phyloP scores from a whole-genome alignment of 768 basidiomycete species.

The Chalciporus pseudorubinellus region DNA sequence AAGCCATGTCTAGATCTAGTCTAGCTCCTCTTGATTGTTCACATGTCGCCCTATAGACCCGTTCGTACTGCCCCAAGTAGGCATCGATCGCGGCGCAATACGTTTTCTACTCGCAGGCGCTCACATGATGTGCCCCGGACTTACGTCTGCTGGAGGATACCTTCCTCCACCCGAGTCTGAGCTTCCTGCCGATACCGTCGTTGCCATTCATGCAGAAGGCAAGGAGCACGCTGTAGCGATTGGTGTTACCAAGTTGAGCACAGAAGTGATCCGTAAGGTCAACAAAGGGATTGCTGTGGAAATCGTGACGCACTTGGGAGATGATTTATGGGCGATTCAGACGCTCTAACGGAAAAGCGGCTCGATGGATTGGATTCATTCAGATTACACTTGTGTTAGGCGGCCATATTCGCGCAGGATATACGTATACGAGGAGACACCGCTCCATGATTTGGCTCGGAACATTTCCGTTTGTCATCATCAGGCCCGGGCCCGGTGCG shows the following conservation, averaged over 20 bases:
- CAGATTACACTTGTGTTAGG: too few relatives aligned
- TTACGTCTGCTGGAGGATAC: constrained; percentile 88
- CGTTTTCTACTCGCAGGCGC: constrained; percentile 93
- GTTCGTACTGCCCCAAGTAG: constrained; percentile 81
- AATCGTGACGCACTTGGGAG: constrained; percentile 80
- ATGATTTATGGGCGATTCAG: constrained; percentile 79
- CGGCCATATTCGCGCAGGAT: background rate
- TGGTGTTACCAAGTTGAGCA: constrained; percentile 76
- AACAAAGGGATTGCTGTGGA: constrained; percentile 94
- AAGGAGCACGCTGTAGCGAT: constrained; percentile 90
- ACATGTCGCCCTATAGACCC: constrained; percentile 62
- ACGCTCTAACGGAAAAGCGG: constrained; percentile 45
- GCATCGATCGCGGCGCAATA: constrained; percentile 95
- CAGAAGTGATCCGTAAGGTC: constrained; percentile 85
- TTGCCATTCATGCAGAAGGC: constrained; percentile 95
- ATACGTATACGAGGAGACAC: too few relatives aligned
- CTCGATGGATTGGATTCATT: background rate
- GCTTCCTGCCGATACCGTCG: constrained; percentile 68
- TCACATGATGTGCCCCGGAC: constrained; percentile 96
- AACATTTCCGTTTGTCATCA: too few relatives aligned
- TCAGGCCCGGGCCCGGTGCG: too few relatives aligned
- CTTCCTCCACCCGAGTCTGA: constrained; percentile 72
- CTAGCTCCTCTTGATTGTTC: background rate
- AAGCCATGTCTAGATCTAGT: constrained; percentile 23
- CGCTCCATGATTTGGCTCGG: too few relatives aligned